phyloP scores from a whole-genome alignment of 139 green algal species.

The Picochlorum sp. region DNA sequence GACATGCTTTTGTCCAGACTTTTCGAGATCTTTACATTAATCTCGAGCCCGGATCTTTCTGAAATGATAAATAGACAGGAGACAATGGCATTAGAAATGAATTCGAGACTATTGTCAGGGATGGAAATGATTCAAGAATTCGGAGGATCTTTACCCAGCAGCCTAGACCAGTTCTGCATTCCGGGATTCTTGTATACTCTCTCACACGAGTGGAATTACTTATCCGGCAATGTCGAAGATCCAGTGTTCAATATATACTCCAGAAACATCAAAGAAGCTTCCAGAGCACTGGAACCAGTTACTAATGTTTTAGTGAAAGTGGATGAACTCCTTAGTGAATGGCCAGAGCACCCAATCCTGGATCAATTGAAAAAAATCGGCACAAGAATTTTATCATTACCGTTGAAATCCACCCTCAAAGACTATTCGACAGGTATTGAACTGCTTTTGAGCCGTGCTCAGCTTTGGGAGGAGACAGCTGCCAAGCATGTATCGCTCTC shows the following conservation, averaged over 20 bases:
- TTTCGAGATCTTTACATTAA: too few species aligned
- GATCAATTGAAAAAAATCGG: conserved; percentile 64
- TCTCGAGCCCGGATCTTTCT: too few species aligned
- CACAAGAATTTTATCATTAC: conserved; percentile 63
- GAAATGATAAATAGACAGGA: too few species aligned
- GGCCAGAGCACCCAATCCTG: conserved; percentile 87
- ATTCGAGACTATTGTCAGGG: too few species aligned
- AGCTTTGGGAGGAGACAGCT: conserved; percentile 92
- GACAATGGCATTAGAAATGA: too few species aligned
- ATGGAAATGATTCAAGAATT: too few species aligned
- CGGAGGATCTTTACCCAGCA: too few species aligned
- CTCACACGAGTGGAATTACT: too few species aligned
- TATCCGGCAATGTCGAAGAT: neutral
- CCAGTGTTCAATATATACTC: neutral
- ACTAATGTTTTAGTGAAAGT: conserved; percentile 45
- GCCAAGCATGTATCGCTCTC: conserved; percentile 74
- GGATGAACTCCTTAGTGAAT: conserved; percentile 74
- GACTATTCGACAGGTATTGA: conserved; percentile 81
- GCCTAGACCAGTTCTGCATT: too few species aligned
- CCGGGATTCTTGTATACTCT: too few species aligned
- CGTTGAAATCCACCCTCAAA: conserved; percentile 64
- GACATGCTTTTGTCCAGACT: too few species aligned
- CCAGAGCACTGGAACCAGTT: conserved; percentile 41
- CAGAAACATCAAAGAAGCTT: conserved; percentile 68
- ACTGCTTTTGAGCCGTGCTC: conserved; percentile 76